Evolutionary conservation across 768 basidiomycete species (phyloP).

Genomic region (Mycena alexandri): DNA sequence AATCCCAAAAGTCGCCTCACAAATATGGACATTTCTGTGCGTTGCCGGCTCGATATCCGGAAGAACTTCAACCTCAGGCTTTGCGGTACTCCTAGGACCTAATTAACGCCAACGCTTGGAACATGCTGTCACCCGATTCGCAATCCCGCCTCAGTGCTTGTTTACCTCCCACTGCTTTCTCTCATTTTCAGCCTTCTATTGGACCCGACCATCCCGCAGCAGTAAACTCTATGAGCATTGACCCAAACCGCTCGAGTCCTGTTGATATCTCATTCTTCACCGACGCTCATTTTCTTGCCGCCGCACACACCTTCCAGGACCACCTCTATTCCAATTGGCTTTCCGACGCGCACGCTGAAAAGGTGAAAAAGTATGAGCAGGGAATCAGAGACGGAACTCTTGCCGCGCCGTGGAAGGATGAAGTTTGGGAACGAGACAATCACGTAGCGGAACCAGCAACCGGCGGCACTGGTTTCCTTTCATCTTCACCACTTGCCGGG

Average conservation of each 20-base stretch:
- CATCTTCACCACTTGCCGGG: constrained; percentile 47
- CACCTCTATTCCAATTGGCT: constrained; percentile 68
- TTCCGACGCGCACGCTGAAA: constrained; percentile 55
- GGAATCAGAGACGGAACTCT: constrained; percentile 60
- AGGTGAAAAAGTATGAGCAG: constrained; percentile 56
- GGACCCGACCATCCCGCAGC: constrained; percentile 55
- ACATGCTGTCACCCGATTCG: constrained; percentile 57
- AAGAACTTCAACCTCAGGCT: constrained; percentile 30
- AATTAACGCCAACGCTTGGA: constrained; percentile 61
- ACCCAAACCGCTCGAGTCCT: constrained; percentile 28
- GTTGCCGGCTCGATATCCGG: constrained; percentile 37
- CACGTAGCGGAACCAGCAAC: constrained; percentile 21
- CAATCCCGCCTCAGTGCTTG: constrained; percentile 52
- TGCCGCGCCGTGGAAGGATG: constrained; percentile 74
- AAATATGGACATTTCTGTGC: constrained; percentile 64
- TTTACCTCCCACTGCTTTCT: constrained; percentile 63
- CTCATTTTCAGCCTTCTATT: constrained; percentile 46
- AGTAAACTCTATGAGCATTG: constrained; percentile 39
- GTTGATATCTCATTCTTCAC: constrained; percentile 60
- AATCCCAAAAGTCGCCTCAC: constrained; percentile 64
- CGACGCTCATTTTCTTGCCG: constrained; percentile 66
- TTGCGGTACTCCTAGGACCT: constrained; percentile 53
- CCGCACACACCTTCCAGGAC: constrained; percentile 70
- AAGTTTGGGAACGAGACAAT: constrained; percentile 67
- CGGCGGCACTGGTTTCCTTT: neutral